Evolutionary conservation across 2,329 filamentous ascomycete genomes (phyloP), one percentile per base, ranked within the genome.

Genomic region (Aphanocladium album): DNA sequence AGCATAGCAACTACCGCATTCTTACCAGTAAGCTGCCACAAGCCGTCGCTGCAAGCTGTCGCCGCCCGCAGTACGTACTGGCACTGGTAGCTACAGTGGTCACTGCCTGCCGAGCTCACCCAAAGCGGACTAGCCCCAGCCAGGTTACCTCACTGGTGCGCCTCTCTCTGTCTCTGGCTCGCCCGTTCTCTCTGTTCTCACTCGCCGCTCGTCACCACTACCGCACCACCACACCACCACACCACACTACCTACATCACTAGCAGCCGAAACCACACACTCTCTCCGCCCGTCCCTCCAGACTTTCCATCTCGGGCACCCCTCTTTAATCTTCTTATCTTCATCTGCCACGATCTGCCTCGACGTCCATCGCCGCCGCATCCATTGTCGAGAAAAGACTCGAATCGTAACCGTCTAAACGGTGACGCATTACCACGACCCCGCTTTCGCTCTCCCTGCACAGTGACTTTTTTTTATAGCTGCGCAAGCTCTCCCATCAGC

Each of bases 381-480:
- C 52, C 7, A 17, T 45, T 17, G n/a, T 27, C 21, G 8, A 57
- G 43, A 19, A 16, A 25, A 30, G 46, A 37, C 7, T 23, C 23
- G 17, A 58, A 50, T 50, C 35, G 56, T 19, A 16, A 35, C 35
- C 21, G 46, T 43, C 45, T 21, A 25, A 35, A 35, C 56, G 14
- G 56, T 58, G 56, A 58, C 56, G 56, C 56, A 58, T 35, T 25
- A 43, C 17, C 46, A 21, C 46, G 33, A 58, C 56, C 56, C 56
- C 56, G 56, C 56, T 58, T 43, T 51, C 27, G 39, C 7, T 37
- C 25, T 47, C 53, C 50, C 39, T 21, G 33, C 56, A 50, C 45
- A 37, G 3, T 46, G 46, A 58, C 55, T 33, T 51, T 58, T 58
- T 50, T 49, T 50, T 25, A 27, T 21, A 50, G n/a, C 46, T 30